A percentile compares a stretch with the other conserved stretches of the same genome.
phyloP scores from a whole-genome alignment of 192 early-diverging fungal species.

The Chytriomyces sp. region DNA sequence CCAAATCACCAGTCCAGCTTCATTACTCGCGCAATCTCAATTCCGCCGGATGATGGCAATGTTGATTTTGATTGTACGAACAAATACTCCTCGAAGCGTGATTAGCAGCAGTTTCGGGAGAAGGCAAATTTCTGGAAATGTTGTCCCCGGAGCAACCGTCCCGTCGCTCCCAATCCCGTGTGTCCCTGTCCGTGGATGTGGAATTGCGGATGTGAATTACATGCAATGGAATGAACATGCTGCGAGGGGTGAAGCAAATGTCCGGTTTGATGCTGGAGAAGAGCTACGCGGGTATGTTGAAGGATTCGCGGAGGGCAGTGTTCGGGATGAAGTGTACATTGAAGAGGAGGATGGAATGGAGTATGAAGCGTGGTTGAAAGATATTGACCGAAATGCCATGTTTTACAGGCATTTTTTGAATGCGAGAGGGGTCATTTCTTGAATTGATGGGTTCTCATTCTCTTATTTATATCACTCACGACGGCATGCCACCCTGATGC shows the following conservation, averaged over 20 bases:
- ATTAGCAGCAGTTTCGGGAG: slow-evolving; percentile 37
- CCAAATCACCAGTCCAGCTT: slow-evolving; percentile 17
- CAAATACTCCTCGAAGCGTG: slow-evolving; percentile 41
- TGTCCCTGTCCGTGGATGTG: background rate
- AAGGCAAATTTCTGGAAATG: slow-evolving; percentile 23
- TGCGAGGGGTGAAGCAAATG: background rate
- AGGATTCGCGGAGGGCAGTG: slow-evolving; percentile 27
- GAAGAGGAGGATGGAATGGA: slow-evolving; percentile 40
- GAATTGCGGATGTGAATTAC: background rate
- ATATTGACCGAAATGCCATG: slow-evolving; percentile 51
- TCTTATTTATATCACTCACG: too few species aligned
- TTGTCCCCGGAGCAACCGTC: slow-evolving; percentile 23
- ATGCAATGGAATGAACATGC: background rate
- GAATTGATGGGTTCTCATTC: background rate
- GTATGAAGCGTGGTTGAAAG: slow-evolving; percentile 48
- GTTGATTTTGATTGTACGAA: slow-evolving; percentile 38
- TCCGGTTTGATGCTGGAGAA: slow-evolving; percentile 1
- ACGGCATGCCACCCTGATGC: too few species aligned
- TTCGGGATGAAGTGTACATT: slow-evolving; percentile 31
- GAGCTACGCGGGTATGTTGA: slow-evolving; percentile 4
- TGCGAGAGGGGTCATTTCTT: slow-evolving; percentile 44
- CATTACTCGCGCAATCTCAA: slow-evolving; percentile 29
- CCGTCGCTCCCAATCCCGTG: background rate
- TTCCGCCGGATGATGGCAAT: slow-evolving; percentile 45
- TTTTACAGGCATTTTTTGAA: slow-evolving; percentile 54